phyloP scores from a whole-genome alignment of 2,329 filamentous ascomycete species.

The Colletotrichum tropicicola region DNA sequence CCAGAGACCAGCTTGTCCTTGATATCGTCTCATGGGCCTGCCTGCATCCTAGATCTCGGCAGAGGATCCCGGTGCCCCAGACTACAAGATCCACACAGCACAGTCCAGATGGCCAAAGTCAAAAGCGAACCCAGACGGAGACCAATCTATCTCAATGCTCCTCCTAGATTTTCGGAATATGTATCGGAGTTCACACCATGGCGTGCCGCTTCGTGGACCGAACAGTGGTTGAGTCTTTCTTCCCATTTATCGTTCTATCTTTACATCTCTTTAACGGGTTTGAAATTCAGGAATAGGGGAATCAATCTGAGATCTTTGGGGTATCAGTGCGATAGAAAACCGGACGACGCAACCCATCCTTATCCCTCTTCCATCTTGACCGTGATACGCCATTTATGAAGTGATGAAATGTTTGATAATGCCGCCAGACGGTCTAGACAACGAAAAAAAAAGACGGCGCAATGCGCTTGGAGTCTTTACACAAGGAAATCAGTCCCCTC shows the following conservation, averaged over 20 bases:
- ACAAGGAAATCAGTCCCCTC: neutral
- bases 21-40: too few species aligned
- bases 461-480: neutral
- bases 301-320: neutral
- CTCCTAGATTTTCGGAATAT: too few species aligned
- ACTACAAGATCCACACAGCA: too few species aligned
- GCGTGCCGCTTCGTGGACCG: too few species aligned
- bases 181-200: too few species aligned
- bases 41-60: too few species aligned
- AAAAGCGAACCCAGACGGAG: too few species aligned
- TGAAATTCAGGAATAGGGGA: neutral
- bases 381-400: neutral
- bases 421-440: neutral
- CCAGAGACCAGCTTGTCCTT: too few species aligned
- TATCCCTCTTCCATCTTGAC: too few species aligned
- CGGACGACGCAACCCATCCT: neutral
- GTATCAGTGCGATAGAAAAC: constrained; percentile 2
- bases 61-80: too few species aligned
- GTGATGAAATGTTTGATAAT: neutral
- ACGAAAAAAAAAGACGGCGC: neutral
- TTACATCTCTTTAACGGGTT: neutral
- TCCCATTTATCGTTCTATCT: neutral
- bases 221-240: neutral
- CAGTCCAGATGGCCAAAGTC: too few species aligned
- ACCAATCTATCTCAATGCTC: too few species aligned